Evolutionary conservation across 148 eudicot genomes (phyloP).

Genomic region (Polygonum maritimum): DNA sequence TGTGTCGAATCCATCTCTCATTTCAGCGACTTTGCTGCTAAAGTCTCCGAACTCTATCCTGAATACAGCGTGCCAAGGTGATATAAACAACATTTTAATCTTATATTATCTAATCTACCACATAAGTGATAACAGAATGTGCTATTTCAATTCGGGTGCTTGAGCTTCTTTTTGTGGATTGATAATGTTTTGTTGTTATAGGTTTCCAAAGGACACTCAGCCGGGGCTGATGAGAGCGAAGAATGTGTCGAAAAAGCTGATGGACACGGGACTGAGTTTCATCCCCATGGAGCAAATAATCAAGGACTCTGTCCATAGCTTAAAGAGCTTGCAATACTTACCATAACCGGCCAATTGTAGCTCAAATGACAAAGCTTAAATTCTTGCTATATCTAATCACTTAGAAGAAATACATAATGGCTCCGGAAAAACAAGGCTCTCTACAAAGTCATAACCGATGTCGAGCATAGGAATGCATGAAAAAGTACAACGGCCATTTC

Average conservation of each 20-base stretch:
- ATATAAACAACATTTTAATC: not conserved
- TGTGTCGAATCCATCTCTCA: slow-evolving; percentile 69
- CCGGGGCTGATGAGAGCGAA: slow-evolving; percentile 54
- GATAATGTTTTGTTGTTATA: slow-evolving; percentile 7
- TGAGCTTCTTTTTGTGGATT: not conserved
- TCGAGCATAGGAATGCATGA: no score
- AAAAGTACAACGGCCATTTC: no score
- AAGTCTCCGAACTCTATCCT: slow-evolving; percentile 63
- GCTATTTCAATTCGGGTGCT: not conserved
- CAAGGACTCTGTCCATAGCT: slow-evolving; percentile 59
- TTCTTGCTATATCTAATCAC: no score
- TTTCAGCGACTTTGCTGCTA: slow-evolving; percentile 68
- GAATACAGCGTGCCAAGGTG: slow-evolving; percentile 59
- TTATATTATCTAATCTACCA: no score
- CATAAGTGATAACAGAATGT: not conserved
- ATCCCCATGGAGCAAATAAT: slow-evolving; percentile 62
- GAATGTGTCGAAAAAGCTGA: slow-evolving; percentile 61
- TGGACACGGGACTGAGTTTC: slow-evolving; percentile 67
- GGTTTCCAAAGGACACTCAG: slow-evolving; percentile 69
- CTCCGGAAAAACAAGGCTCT: no score
- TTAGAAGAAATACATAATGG: no score
- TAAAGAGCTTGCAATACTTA: slow-evolving; percentile 25
- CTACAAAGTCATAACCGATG: no score
- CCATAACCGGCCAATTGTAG: not conserved
- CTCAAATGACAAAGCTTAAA: no score